Conservation (phyloP, 495 filamentous ascomycete genomes). For the Penicillium bovifimosum region DNA sequence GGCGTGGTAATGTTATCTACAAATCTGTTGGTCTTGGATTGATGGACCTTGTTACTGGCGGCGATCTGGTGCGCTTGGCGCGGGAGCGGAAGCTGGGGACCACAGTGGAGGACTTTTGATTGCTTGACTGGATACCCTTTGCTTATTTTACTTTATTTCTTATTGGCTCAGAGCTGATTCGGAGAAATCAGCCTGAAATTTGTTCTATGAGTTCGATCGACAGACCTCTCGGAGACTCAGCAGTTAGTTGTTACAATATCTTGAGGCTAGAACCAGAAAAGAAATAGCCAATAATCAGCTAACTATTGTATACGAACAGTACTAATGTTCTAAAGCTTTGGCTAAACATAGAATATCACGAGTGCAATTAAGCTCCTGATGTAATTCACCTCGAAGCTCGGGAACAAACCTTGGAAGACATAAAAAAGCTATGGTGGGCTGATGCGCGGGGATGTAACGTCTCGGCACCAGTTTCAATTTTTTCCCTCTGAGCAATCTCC, state of each 20-base stretch:
- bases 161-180: not conserved
- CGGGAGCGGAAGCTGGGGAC: constrained; percentile 67
- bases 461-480: not conserved
- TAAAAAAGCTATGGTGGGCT: not conserved
- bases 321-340: not conserved
- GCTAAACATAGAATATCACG: not conserved
- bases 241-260: not conserved
- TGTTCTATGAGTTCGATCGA: constrained; percentile 1
- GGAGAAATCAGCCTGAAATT: not conserved
- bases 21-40: constrained; percentile 44
- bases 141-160: not conserved
- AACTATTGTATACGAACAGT: no score
- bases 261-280: not conserved
- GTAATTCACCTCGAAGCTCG: not conserved
- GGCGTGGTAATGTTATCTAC: constrained; percentile 67
- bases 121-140: constrained; percentile 13
- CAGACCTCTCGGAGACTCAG: not conserved
- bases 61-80: constrained; percentile 69
- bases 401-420: not conserved
- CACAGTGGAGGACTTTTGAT: constrained; percentile 52
- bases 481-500: not conserved
- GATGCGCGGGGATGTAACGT: constrained; percentile 2
- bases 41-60: constrained; percentile 59
- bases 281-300: not conserved
- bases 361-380: no score